phyloP scores from a whole-genome alignment of 495 filamentous ascomycete species.

The Thermothielavioides terrestris region DNA sequence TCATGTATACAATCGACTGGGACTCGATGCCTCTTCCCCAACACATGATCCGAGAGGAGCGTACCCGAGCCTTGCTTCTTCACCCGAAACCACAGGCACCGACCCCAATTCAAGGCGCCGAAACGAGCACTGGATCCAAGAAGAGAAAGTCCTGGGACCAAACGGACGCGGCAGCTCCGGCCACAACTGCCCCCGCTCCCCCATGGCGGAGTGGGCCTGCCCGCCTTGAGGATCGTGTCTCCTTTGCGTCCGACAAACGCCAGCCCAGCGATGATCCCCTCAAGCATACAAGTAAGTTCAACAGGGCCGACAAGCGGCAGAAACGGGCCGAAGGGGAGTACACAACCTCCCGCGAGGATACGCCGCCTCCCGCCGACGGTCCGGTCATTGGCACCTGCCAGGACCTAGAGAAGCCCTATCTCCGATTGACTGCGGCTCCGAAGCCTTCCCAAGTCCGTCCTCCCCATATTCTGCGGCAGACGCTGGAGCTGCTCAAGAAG shows the following conservation, averaged over 20 bases:
- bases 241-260: constrained; percentile 54
- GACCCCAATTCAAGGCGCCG: neutral
- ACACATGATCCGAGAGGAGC: constrained; percentile 69
- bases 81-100: constrained; percentile 4
- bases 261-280: constrained; percentile 35
- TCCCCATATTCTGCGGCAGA: constrained; percentile 67
- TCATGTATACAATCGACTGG: constrained; percentile 72
- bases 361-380: constrained; percentile 53
- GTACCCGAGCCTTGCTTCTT: constrained; percentile 32
- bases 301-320: constrained; percentile 78
- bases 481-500: constrained; percentile 78
- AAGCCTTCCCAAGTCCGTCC: constrained; percentile 83
- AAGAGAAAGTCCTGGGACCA: constrained; percentile 76
- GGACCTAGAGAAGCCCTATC: constrained; percentile 85
- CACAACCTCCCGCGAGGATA: constrained; percentile 53
- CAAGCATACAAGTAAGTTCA: constrained; percentile 68
- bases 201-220: constrained; percentile 66
- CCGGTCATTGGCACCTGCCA: constrained; percentile 81
- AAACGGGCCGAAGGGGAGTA: constrained; percentile 72
- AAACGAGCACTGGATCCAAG: constrained; percentile 29
- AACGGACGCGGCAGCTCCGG: constrained; percentile 7
- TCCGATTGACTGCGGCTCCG: constrained; percentile 83
- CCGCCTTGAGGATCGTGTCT: constrained; percentile 69
- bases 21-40: constrained; percentile 77
- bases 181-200: constrained; percentile 30